Percentiles rank a stretch among this genome's conserved stretches.
Conservation (phyloP, 164 flowering plant genomes). For the Euptelea pleiosperma region DNA sequence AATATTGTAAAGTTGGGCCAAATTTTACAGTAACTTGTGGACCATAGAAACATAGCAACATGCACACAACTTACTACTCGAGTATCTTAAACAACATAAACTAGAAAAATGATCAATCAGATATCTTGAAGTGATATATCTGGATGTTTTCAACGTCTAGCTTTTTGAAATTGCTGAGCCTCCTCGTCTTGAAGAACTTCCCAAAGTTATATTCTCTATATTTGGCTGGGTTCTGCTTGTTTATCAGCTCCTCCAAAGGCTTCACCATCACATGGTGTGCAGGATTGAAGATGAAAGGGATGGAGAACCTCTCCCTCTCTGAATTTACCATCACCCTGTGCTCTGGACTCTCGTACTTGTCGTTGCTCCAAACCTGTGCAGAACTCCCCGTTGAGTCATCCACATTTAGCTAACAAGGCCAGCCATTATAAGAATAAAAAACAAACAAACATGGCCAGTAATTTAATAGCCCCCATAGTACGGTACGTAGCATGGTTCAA, state of each 20-base stretch:
- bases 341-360: conserved; percentile 55
- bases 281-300: conserved; percentile 58
- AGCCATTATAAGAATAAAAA: no score
- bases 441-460: no score
- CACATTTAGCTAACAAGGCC: no score
- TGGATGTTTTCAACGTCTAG: conserved; percentile 41
- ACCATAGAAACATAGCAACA: neutral
- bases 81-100: neutral
- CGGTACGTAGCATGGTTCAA: no score
- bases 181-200: conserved; percentile 30
- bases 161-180: conserved; percentile 42
- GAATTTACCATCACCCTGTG: conserved; percentile 63
- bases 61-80: neutral
- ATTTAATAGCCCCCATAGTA: no score
- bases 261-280: conserved; percentile 38
- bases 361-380: conserved; percentile 67
- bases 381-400: no score
- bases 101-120: neutral
- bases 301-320: conserved; percentile 52
- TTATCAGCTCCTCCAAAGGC: conserved; percentile 51
- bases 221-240: conserved; percentile 28
- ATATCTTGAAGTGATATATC: conserved; percentile 34
- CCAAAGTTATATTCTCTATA: conserved; percentile 45
- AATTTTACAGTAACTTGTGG: no score
- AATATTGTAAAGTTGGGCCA: no score